Base-by-base conservation (phyloP, 495 filamentous ascomycete species). In the Echria macrotheca region DNA sequence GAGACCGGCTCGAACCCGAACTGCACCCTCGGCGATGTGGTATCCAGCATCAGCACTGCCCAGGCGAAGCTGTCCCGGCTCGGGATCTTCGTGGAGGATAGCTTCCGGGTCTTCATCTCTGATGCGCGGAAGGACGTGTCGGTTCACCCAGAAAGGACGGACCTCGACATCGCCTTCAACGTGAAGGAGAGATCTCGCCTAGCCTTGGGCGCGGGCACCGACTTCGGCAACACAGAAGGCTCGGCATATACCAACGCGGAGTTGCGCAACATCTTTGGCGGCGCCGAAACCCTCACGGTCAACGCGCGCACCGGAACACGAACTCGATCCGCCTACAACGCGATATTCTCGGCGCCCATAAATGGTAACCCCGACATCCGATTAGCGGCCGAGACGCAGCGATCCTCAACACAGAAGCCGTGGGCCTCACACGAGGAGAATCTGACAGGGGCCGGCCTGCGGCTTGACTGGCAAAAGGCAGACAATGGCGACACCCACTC, bases 381-480 rank as follows among this genome's bases (percentile, higher is more conserved):
- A 36, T 72, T 85, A 26, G 80, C 87, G 53, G 49, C 94, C 40
- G 89, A 91, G 53, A 89, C 76, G 1, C 75, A 93, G 36, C 81
- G 83, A 19, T 91, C 85, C 53, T 79, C 84, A 9, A 93, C 87
- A 3, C 79, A 88, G 52, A 96, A 96, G 60, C 76, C 80, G 11
- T 96, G 87, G 83, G 87, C 93, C 3, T 91, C 85, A 49, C 91
- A 98, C 58, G 91, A 96, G 52, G 94, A 97, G 68, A 81, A 81
- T 1, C 65, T 91, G n/a, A 87, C 82, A 54, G 90, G 90, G 17
- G 89, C 79, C 7, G 83, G 79, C 64, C 72, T 85, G 7, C 90
- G 85, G 47, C 65, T 95, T 17, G 77, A 78, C 38, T 97, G 85
- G 83, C 56, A 81, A 4, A 11, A 10, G 39, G 79, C 75, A 23